Conservation (phyloP, 1,284 basidiomycete species). For the Ceratobasidium sp. region DNA sequence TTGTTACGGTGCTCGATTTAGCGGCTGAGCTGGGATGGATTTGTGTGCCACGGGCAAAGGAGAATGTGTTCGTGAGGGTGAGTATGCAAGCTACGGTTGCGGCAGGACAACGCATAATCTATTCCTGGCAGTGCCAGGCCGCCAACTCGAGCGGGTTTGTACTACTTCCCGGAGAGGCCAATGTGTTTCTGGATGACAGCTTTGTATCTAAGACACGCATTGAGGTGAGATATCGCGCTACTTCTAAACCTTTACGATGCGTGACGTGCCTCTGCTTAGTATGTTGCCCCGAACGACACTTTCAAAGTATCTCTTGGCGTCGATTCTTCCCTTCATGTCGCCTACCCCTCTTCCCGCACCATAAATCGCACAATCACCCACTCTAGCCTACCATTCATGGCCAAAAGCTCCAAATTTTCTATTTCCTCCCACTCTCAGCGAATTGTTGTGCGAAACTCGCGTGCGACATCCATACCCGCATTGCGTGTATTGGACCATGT, state of each 20-base stretch:
- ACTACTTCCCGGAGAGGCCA: constrained; percentile 50
- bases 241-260: constrained; percentile 34
- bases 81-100: constrained; percentile 2
- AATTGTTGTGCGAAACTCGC: constrained; percentile 50
- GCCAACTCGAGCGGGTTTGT: constrained; percentile 49
- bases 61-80: constrained; percentile 47
- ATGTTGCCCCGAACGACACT: constrained; percentile 49
- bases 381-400: constrained; percentile 29
- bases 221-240: constrained; percentile 36
- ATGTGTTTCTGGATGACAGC: constrained; percentile 51
- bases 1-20: constrained; percentile 63
- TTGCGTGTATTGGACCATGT: constrained; percentile 50
- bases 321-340: constrained; percentile 48
- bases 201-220: constrained; percentile 51
- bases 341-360: constrained; percentile 47
- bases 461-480: constrained; percentile 33
- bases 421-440: constrained; percentile 48
- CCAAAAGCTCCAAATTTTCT: constrained; percentile 35
- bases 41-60: constrained; percentile 45
- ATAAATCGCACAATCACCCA: constrained; percentile 40
- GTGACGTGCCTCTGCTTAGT: neutral
- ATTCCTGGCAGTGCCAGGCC: constrained; percentile 44
- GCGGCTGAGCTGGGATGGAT: constrained; percentile 46
- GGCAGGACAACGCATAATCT: neutral
- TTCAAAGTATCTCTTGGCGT: constrained; percentile 50